Evolutionary conservation across 2,329 filamentous ascomycete genomes (phyloP).

Genomic region (Xylariales sp.): DNA sequence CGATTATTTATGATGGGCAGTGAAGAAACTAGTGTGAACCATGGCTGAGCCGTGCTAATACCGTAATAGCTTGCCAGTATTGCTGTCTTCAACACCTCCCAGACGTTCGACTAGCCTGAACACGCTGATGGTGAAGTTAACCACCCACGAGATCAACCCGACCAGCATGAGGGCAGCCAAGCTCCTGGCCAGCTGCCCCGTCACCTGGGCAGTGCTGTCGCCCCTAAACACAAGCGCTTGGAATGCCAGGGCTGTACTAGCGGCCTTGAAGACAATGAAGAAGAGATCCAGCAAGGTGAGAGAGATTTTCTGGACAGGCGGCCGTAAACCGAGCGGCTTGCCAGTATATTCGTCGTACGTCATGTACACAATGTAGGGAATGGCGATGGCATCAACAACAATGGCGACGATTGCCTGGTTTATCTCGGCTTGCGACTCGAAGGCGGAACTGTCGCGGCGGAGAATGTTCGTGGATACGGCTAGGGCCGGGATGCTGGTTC

Average conservation of each 20-base stretch:
- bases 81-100: neutral
- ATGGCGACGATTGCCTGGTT: conserved; percentile 85
- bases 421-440: conserved; percentile 53
- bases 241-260: conserved; percentile 87
- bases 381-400: conserved; percentile 79
- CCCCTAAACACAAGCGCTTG: conserved; percentile 55
- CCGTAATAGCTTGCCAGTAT: neutral
- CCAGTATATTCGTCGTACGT: conserved; percentile 96
- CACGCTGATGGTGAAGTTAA: neutral
- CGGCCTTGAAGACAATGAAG: conserved; percentile 96
- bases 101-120: neutral
- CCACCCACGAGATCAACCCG: neutral
- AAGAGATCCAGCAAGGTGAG: conserved; percentile 89
- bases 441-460: conserved; percentile 10
- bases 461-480: conserved; percentile 74
- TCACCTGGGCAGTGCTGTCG: neutral
- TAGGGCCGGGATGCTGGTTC: conserved; percentile 35
- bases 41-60: neutral
- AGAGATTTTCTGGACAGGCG: conserved; percentile 78
- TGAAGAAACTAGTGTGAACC: too few species aligned
- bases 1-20: too few species aligned
- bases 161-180: neutral
- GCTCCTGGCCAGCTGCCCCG: neutral
- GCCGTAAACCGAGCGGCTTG: conserved; percentile 83
- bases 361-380: conserved; percentile 89